phyloP scores from a whole-genome alignment of 768 basidiomycete species.

The Lactarius psammicola region DNA sequence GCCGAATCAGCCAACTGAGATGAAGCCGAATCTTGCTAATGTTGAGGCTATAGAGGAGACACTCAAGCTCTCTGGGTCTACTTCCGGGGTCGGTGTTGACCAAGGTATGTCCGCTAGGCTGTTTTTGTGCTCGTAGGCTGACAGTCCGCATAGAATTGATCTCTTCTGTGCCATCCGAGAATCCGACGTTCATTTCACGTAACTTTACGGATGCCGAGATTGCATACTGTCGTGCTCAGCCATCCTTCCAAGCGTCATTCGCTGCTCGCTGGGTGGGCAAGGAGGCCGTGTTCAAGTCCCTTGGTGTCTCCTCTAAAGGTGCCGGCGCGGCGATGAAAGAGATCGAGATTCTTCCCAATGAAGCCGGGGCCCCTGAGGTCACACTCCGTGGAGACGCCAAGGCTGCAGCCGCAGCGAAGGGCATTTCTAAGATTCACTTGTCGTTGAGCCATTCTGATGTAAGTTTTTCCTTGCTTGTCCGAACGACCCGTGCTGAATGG shows the following conservation, averaged over 20 bases:
- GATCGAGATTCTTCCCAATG: conserved; percentile 87
- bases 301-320: conserved; percentile 86
- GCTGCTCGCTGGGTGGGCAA: conserved; percentile 98
- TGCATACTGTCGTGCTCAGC: conserved; percentile 81
- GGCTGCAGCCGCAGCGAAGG: conserved; percentile 65
- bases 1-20: conserved; percentile 53
- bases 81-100: conserved; percentile 83
- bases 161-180: conserved; percentile 85
- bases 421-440: conserved; percentile 71
- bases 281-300: conserved; percentile 95
- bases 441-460: conserved; percentile 94
- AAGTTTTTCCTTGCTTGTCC: conserved; percentile 35
- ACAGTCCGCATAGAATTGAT: conserved; percentile 66
- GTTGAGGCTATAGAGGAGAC: conserved; percentile 60
- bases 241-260: conserved; percentile 85
- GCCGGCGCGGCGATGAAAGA: conserved; percentile 95
- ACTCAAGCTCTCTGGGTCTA: conserved; percentile 45
- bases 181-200: conserved; percentile 80
- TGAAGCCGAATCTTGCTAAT: conserved; percentile 60
- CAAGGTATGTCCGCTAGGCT: conserved; percentile 56
- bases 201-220: conserved; percentile 94
- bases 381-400: conserved; percentile 77
- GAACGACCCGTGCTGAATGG: conserved; percentile 27
- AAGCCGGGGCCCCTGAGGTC: conserved; percentile 77
- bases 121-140: conserved; percentile 20